These are phyloP conservation scores for Solanum gracilifrons DNA, from an alignment of 257 asterid genomes.

Conservation along the genomic window DNA sequence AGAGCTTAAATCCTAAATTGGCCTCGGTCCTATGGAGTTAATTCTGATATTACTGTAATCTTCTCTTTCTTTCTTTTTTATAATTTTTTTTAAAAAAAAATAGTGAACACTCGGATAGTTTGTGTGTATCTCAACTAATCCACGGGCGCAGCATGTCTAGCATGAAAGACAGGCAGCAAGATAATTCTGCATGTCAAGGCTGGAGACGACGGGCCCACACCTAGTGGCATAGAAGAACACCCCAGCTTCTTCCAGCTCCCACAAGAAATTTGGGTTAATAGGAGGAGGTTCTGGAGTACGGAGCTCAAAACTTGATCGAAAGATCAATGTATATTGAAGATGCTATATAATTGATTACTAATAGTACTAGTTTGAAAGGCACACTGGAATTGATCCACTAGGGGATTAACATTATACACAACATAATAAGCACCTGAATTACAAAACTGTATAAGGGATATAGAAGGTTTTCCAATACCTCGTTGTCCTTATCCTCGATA, in stretches of 20 bases:
- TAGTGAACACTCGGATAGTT: not conserved
- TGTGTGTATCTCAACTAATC: not conserved
- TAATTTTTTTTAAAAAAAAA: not conserved
- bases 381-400: not conserved
- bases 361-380: not conserved
- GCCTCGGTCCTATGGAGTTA: not conserved
- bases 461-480: slow-evolving; percentile 28
- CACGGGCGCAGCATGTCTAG: too few species aligned
- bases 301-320: not conserved
- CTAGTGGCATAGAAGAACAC: too few species aligned
- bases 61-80: not conserved
- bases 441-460: not conserved
- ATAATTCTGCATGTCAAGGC: too few species aligned
- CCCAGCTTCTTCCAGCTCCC: not conserved
- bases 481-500: slow-evolving; percentile 41
- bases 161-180: too few species aligned
- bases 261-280: not conserved
- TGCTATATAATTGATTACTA: not conserved
- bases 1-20: not conserved
- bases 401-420: not conserved
- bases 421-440: not conserved
- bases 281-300: not conserved
- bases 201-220: too few species aligned
- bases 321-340: not conserved
- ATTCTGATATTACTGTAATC: not conserved